phyloP scores from a whole-genome alignment of 169 alveolate species.

The Babesia divergens region DNA sequence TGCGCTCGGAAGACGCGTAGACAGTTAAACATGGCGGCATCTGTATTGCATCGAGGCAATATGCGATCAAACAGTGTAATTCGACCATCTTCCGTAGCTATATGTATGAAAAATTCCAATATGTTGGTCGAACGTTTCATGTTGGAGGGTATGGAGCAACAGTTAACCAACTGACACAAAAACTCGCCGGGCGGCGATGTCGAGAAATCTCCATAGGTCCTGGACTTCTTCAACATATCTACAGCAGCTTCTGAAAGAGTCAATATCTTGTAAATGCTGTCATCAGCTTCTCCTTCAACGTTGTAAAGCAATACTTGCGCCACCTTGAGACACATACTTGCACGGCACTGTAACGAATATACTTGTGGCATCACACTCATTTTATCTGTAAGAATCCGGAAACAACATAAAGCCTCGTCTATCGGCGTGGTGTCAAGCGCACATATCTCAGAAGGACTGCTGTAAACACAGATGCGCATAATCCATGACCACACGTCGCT shows the following conservation, averaged over 20 bases:
- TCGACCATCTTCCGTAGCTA: not conserved
- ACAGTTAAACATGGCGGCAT: constrained; percentile 7
- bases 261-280: not conserved
- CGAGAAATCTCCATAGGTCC: not conserved
- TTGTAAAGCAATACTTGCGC: constrained; percentile 41
- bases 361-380: constrained; percentile 42
- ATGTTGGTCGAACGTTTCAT: not conserved
- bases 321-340: constrained; percentile 37
- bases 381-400: not conserved
- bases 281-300: not conserved
- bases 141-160: not conserved
- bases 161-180: constrained; percentile 6
- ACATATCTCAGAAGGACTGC: not conserved
- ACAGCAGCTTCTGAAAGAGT: not conserved
- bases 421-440: constrained; percentile 44
- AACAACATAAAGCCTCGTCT: constrained; percentile 52
- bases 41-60: not conserved
- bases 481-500: constrained; percentile 32
- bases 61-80: constrained; percentile 8
- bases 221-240: not conserved
- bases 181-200: constrained; percentile 39
- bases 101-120: not conserved
- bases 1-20: constrained; percentile 6
- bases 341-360: constrained; percentile 24
- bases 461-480: constrained; percentile 7